Base-by-base conservation (phyloP, 495 filamentous ascomycete species). In the Hypoxylon subgilvum region DNA sequence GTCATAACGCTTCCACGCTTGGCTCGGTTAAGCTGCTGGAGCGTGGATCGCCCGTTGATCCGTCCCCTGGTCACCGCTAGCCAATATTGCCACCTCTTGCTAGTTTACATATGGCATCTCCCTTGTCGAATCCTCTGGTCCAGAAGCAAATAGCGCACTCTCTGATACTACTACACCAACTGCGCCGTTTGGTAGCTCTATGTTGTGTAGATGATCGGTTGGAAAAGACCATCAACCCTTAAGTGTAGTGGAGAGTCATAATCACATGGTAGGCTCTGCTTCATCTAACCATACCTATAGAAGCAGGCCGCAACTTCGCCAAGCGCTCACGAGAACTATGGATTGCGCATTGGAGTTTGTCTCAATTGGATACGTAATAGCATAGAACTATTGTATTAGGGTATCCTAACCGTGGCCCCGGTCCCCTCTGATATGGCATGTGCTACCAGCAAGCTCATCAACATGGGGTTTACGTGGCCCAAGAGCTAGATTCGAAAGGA, bases 31-130 rank as follows among this genome's bases (percentile, higher is more conserved):
- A 38, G 32, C 19, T 18, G 17, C 38, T n/a, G 3, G 13, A 17
- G n/a, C 3, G 31, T 49, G 10, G 45, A 49, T 49, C 44, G 42
- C 31, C 14, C 13, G 5, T 45, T 45, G 12, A 4, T 25, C 42
- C 42, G 23, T 3, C 23, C 4, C 27, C 39, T 4, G 19, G 22
- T 27, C 23, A 4, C 22, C 27, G 6, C 19, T 42, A 42, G 22
- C 7, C 19, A 4, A 25, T 43, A 45, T 32, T 46, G 12, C 43
- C 28, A 22, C 43, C 27, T 12, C n/a, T 19, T 32, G 43, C n/a
- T n/a, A n/a, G 16, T 6, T 34, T 5, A 46, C 10, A 34, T 13
- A 31, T 25, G 23, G 14, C 4, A 45, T 31, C 42, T n/a, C 23
- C 23, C 23, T 27, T 27, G 23, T 27, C 3, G 23, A 27, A 27